Conservation (phyloP, 1,139 yeast species). For the Debaryomyces udenii region DNA sequence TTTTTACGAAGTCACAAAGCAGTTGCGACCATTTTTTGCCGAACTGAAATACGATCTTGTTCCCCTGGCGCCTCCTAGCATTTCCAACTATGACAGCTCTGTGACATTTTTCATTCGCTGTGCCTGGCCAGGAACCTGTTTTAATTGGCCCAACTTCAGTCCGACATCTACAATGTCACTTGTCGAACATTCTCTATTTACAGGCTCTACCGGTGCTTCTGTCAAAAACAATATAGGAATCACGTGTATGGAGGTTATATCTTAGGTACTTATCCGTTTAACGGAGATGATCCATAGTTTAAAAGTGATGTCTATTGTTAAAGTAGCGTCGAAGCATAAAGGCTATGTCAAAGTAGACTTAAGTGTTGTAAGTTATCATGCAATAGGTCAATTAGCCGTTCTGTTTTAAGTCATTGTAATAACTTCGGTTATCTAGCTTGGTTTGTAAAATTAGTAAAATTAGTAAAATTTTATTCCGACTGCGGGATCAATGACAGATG, state of each 20-base stretch:
- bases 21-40: too few relatives aligned
- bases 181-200: too few relatives aligned
- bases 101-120: too few relatives aligned
- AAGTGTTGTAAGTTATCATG: too few relatives aligned
- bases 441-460: not conserved
- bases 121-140: too few relatives aligned
- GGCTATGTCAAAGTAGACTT: slow-evolving; percentile 1
- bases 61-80: too few relatives aligned
- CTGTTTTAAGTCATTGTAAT: not conserved
- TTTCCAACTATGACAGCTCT: too few relatives aligned
- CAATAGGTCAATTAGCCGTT: not conserved
- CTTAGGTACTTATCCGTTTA: slow-evolving; percentile 2
- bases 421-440: slow-evolving; percentile 1
- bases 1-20: too few relatives aligned
- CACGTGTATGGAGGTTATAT: slow-evolving; percentile 1
- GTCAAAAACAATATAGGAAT: not conserved
- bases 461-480: slow-evolving; percentile 7
- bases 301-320: slow-evolving; percentile 1
- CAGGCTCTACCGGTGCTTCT: not conserved
- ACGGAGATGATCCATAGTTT: slow-evolving; percentile 7
- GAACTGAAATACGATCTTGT: too few relatives aligned
- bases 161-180: too few relatives aligned
- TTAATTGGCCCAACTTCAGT: too few relatives aligned
- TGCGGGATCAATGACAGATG: slow-evolving; percentile 5
- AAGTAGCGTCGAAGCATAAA: slow-evolving; percentile 1